Percentiles rank a stretch among this genome's conserved stretches.
These are phyloP conservation scores for Ceratocystis destructans DNA, from an alignment of 2,329 filamentous ascomycete species.

Conservation along the genomic window DNA sequence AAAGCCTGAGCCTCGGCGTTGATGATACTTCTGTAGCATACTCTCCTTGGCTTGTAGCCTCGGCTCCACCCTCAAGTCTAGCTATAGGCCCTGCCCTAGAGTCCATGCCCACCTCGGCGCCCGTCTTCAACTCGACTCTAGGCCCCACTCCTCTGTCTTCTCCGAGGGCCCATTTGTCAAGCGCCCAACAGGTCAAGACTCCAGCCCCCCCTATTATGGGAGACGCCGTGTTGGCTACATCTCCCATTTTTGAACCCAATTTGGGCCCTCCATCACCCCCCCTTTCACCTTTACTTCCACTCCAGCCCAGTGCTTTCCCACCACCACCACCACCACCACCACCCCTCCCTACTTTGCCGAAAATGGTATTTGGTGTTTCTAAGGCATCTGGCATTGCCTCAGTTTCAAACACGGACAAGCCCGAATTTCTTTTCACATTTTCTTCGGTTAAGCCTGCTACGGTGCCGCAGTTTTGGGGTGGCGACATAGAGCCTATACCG, in stretches of 20 bases:
- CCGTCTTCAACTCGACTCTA: neutral
- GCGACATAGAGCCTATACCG: neutral
- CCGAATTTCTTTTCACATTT: neutral
- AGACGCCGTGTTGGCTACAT: neutral
- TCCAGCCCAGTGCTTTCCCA: too few relatives aligned
- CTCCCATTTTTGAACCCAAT: neutral
- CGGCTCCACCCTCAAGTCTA: neutral
- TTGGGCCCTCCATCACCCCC: neutral
- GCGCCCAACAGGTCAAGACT: neutral
- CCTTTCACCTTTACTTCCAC: neutral
- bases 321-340: neutral
- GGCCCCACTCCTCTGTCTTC: neutral
- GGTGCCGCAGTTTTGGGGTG: constrained; percentile 1
- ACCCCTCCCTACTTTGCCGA: neutral
- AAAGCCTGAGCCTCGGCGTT: neutral
- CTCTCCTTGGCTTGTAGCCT: neutral
- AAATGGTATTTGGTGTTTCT: neutral
- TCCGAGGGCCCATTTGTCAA: neutral
- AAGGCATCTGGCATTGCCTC: neutral
- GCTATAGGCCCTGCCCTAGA: neutral
- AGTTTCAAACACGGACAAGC: neutral
- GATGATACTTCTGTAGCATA: too few relatives aligned
- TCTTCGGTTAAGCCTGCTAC: neutral
- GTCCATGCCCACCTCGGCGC: too few relatives aligned
- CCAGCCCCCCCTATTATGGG: neutral